Evolutionary conservation across 2,329 filamentous ascomycete genomes (phyloP).

Genomic region (Lasiodiplodia sp.): DNA sequence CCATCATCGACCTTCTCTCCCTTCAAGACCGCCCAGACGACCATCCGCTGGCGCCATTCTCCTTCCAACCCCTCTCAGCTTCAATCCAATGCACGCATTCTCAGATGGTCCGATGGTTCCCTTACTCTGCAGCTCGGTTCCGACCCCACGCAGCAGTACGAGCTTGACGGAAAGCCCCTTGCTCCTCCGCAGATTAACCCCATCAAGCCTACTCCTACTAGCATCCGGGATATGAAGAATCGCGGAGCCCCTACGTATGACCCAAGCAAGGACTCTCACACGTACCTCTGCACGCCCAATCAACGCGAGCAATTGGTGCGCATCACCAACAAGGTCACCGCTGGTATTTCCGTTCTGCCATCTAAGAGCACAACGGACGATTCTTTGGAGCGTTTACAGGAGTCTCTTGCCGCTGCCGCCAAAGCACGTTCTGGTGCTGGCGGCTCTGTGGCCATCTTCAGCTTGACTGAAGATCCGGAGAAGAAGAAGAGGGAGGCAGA

Average conservation of each 20-base stretch:
- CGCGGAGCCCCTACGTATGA: slow-evolving; percentile 56
- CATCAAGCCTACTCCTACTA: slow-evolving; percentile 57
- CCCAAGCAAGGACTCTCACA: slow-evolving; percentile 74
- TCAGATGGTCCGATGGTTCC: slow-evolving; percentile 81
- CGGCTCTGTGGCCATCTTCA: slow-evolving; percentile 69
- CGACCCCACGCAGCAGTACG: slow-evolving; percentile 72
- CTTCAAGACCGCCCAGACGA: slow-evolving; percentile 70
- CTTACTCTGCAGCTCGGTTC: slow-evolving; percentile 77
- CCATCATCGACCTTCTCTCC: slow-evolving; percentile 62
- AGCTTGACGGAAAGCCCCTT: slow-evolving; percentile 73
- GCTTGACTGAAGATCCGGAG: slow-evolving; percentile 76
- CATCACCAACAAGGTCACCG: slow-evolving; percentile 77
- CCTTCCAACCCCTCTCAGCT: slow-evolving; percentile 69
- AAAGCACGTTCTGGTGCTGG: slow-evolving; percentile 60
- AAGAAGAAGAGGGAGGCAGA: slow-evolving; percentile 77
- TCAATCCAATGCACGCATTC: slow-evolving; percentile 76
- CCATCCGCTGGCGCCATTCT: slow-evolving; percentile 74
- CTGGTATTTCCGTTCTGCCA: slow-evolving; percentile 73
- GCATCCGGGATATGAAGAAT: slow-evolving; percentile 36
- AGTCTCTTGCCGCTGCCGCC: slow-evolving; percentile 70
- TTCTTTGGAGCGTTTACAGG: slow-evolving; percentile 72
- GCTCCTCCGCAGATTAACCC: slow-evolving; percentile 65
- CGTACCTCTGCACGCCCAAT: slow-evolving; percentile 77
- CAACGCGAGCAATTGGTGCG: slow-evolving; percentile 72
- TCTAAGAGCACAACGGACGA: slow-evolving; percentile 74